phyloP scores from a whole-genome alignment of 257 asterid genomes.

The Capsicum baccatum region DNA sequence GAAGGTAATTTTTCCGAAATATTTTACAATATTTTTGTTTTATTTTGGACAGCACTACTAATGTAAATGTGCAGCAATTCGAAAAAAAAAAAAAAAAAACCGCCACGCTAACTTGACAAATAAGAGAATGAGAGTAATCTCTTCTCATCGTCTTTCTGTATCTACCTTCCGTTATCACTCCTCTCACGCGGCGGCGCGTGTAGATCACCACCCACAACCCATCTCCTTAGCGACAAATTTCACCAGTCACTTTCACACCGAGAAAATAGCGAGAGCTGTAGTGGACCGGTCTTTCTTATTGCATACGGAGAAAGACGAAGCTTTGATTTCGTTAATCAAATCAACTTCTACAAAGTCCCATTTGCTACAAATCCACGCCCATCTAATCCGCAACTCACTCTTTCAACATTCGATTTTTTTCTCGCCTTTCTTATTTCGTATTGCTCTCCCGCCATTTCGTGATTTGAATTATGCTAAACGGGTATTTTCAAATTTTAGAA shows the following conservation, averaged over 20 bases:
- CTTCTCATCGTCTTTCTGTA: not conserved
- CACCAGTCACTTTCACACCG: not conserved
- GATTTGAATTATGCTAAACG: slow-evolving; percentile 56
- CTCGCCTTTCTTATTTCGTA: slow-evolving; percentile 63
- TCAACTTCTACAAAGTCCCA: slow-evolving; percentile 58
- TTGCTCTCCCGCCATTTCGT: slow-evolving; percentile 59
- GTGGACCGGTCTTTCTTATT: not conserved
- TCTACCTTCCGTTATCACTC: not conserved
- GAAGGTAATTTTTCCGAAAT: too few relatives aligned
- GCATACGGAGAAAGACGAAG: slow-evolving; percentile 34
- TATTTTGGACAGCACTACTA: too few relatives aligned
- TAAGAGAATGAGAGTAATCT: slow-evolving; percentile 24
- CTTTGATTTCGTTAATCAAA: slow-evolving; percentile 58
- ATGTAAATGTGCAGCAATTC: too few relatives aligned
- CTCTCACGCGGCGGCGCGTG: not conserved
- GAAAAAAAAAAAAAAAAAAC: too few relatives aligned
- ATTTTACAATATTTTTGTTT: too few relatives aligned
- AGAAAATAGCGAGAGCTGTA: too few relatives aligned
- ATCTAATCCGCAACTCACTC: slow-evolving; percentile 57
- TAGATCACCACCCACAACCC: not conserved
- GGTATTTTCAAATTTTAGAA: slow-evolving; percentile 50
- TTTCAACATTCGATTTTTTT: slow-evolving; percentile 53
- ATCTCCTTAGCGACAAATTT: not conserved
- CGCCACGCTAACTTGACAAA: not conserved
- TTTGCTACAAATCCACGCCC: slow-evolving; percentile 68